Evolutionary conservation across 148 eudicot species (phyloP).

Genomic region (Vaccinium corymbosum): DNA sequence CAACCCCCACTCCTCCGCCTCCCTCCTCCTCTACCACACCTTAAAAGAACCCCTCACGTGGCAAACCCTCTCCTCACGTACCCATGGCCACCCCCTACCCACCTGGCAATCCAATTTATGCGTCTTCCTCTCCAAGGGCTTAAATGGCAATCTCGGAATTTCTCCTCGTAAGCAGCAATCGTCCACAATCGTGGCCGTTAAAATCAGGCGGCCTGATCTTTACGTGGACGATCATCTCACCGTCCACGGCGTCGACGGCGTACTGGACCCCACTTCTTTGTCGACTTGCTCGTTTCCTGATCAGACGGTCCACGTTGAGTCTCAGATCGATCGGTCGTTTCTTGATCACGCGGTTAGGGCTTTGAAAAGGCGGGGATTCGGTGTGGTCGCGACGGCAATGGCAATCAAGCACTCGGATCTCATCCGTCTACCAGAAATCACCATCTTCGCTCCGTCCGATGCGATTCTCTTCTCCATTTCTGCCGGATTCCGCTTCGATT

Average conservation of each 20-base stretch:
- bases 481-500: slow-evolving; percentile 31
- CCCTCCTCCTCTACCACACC: slow-evolving; percentile 36
- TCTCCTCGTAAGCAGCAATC: slow-evolving; percentile 5
- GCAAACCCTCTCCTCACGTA: slow-evolving; percentile 10
- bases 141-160: slow-evolving; percentile 2
- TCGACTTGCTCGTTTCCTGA: slow-evolving; percentile 18
- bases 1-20: slow-evolving; percentile 27
- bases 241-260: slow-evolving; percentile 21
- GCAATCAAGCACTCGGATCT: slow-evolving; percentile 15
- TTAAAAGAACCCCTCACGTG: slow-evolving; percentile 23
- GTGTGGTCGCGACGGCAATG: slow-evolving; percentile 28
- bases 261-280: slow-evolving; percentile 22
- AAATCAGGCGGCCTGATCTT: slow-evolving; percentile 33
- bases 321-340: slow-evolving; percentile 12
- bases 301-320: background rate
- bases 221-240: slow-evolving; percentile 22
- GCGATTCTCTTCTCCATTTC: slow-evolving; percentile 13
- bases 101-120: slow-evolving; percentile 19
- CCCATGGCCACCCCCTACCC: slow-evolving; percentile 6
- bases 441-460: slow-evolving; percentile 37
- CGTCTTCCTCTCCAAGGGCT: slow-evolving; percentile 23
- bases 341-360: slow-evolving; percentile 31
- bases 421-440: slow-evolving; percentile 14
- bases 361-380: slow-evolving; percentile 24
- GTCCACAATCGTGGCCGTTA: slow-evolving; percentile 11